These are phyloP conservation scores for Rhizophagus prolifer DNA, from an alignment of 192 early-diverging fungal species.

Conservation along the genomic window DNA sequence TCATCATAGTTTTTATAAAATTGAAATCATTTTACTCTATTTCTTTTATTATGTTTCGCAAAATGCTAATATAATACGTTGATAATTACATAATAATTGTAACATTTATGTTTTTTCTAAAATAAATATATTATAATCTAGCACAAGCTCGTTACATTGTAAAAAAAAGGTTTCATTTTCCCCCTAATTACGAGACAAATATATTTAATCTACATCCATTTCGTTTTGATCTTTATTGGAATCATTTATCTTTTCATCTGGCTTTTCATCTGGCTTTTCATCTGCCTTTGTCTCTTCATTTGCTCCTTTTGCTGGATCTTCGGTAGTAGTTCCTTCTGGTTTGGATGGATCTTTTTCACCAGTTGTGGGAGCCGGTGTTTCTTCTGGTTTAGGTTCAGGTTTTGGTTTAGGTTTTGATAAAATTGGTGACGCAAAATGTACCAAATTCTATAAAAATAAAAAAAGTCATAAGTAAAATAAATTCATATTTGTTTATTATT, in stretches of 20 bases:
- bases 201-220: not conserved
- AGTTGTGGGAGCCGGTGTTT: slow-evolving; percentile 23
- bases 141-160: not conserved
- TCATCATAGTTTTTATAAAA: too few relatives aligned
- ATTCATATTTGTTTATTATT: too few relatives aligned
- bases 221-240: not conserved
- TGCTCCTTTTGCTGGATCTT: not conserved
- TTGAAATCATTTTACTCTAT: too few relatives aligned
- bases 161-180: too few relatives aligned
- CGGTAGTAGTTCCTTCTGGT: not conserved
- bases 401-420: slow-evolving; percentile 88
- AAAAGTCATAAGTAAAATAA: not conserved
- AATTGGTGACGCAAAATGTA: slow-evolving; percentile 73
- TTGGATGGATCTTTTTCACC: not conserved
- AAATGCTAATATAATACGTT: too few relatives aligned
- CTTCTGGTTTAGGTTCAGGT: slow-evolving; percentile 50
- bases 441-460: slow-evolving; percentile 38
- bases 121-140: not conserved
- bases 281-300: not conserved
- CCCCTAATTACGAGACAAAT: not conserved
- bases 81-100: too few relatives aligned
- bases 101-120: too few relatives aligned
- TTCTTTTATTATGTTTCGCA: too few relatives aligned
- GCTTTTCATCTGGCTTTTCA: too few relatives aligned
- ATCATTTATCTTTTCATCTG: not conserved